Conservation (phyloP, 805 yeast species). For the Groenewaldozyma salmanticensis region DNA sequence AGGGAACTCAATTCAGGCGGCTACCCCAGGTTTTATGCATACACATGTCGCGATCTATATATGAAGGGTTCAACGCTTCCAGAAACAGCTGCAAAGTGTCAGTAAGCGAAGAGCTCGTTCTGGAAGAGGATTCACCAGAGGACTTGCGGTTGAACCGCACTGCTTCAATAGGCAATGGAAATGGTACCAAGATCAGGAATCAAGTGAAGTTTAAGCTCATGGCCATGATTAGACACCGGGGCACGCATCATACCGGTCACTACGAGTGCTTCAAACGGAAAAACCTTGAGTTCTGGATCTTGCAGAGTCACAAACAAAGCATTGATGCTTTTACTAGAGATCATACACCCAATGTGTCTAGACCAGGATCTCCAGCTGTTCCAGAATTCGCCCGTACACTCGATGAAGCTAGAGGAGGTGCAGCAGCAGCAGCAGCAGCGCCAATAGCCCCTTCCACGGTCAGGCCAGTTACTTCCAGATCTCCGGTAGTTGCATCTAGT, state of each 20-base stretch:
- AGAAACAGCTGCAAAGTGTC: slow-evolving; percentile 68
- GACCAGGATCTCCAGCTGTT: background rate
- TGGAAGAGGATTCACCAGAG: slow-evolving; percentile 21
- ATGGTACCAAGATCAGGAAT: slow-evolving; percentile 23
- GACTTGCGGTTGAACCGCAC: too few species aligned
- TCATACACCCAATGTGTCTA: too few species aligned
- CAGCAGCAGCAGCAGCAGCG: background rate
- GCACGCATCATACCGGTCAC: slow-evolving; percentile 83
- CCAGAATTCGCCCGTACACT: too few species aligned
- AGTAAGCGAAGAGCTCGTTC: slow-evolving; percentile 49
- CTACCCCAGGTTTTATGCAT: slow-evolving; percentile 66
- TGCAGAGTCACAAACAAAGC: background rate
- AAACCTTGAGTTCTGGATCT: slow-evolving; percentile 21
- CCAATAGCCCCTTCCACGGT: background rate
- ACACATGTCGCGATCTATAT: slow-evolving; percentile 83
- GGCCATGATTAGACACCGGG: slow-evolving; percentile 76
- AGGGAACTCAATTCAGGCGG: slow-evolving; percentile 48
- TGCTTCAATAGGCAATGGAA: too few species aligned
- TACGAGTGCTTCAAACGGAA: slow-evolving; percentile 81
- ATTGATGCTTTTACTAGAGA: too few species aligned
- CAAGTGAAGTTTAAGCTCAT: slow-evolving; percentile 45
- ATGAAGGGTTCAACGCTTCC: slow-evolving; percentile 52
- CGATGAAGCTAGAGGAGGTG: too few species aligned
- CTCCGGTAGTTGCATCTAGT: too few species aligned
- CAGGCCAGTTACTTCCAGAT: too few species aligned